Evolutionary conservation across 768 basidiomycete species (phyloP), one percentile per base, ranked within the genome.

Genomic region (Dacryopinax primogenitus): DNA sequence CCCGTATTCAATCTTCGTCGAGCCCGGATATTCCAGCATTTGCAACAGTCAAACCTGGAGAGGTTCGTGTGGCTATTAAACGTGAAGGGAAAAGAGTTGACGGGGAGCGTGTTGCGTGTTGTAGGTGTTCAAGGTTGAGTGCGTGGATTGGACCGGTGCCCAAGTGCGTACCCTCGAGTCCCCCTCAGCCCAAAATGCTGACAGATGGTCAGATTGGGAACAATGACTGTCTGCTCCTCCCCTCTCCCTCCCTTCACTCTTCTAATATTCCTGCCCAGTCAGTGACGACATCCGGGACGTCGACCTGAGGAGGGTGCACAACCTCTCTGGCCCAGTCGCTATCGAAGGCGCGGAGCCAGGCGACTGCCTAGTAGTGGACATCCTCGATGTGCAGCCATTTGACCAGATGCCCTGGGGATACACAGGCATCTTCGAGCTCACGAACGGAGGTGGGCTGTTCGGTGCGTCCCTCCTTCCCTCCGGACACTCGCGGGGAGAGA

Each of bases 381-480:
- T 90, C 65, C 74, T 90, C n/a, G 86, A 89, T 70, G 83, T 86
- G 63, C 77, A 75, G 35, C 83, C 85, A 9, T 86, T 86, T 66
- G 85, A 86, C 39, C 81, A 86, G 71, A 86, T 86, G 86, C 86
- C 86, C 0, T 90, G 87, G 88, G 88, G 88, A 0, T 89, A 88
- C 71, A 87, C 86, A 83, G 86, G 86, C 18, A 86, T 89, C 66
- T 88, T 88, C 70, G 86, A 88, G 68, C 79, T 86, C 13, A 78
- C 82, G 64, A 87, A 89, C 65, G 87, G 86, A 1, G 86, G 86
- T 13, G 86, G 85, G 6, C 76, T 87, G 18, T 88, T 87, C 69
- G 85, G 84, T 83, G 70, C 35, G 70, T 7, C 64, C 64, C 34
- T n/a, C n/a, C n/a, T n/a, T n/a, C n/a, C n/a, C n/a, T n/a, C n/a